A percentile compares a stretch with the other conserved stretches of the same genome.
These are phyloP conservation scores for Macrophomina phaseolina DNA, from an alignment of 2,329 filamentous ascomycete species.

Conservation along the genomic window DNA sequence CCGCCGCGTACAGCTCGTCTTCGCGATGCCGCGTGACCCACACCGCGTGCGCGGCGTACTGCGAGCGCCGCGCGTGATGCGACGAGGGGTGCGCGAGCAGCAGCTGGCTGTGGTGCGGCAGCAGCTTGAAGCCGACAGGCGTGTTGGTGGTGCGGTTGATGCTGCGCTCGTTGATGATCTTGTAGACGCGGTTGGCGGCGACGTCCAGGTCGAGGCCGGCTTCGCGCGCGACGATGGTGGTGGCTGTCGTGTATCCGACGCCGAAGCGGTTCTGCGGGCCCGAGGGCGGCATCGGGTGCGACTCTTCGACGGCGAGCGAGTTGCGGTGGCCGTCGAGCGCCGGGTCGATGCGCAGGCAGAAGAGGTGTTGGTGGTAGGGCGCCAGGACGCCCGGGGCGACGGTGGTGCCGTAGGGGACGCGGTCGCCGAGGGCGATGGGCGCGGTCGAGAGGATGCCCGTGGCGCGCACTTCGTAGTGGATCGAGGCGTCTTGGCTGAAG, in stretches of 20 bases:
- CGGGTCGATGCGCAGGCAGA: constrained; percentile 52
- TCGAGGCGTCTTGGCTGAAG: constrained; percentile 49
- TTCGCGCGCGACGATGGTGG: constrained; percentile 29
- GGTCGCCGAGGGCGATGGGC: constrained; percentile 43
- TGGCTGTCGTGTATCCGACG: constrained; percentile 7
- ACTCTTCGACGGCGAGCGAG: constrained; percentile 39
- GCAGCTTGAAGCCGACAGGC: constrained; percentile 58
- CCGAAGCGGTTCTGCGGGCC: constrained; percentile 21
- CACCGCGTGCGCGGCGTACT: constrained; percentile 36
- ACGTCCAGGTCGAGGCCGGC: constrained; percentile 33
- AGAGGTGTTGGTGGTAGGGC: constrained; percentile 53
- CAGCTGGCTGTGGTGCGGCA: constrained; percentile 41
- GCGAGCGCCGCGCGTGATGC: constrained; percentile 34
- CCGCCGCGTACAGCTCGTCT: constrained; percentile 36
- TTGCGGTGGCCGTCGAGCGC: constrained; percentile 47
- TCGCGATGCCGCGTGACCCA: constrained; percentile 39
- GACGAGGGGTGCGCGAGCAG: constrained; percentile 35
- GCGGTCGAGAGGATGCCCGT: constrained; percentile 51
- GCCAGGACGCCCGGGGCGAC: constrained; percentile 51
- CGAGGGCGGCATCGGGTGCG: constrained; percentile 31
- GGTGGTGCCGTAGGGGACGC: constrained; percentile 46
- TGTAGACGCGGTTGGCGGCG: constrained; percentile 48
- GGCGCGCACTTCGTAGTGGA: constrained; percentile 51
- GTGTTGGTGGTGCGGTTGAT: constrained; percentile 56
- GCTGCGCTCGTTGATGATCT: constrained; percentile 55